Evolutionary conservation across 768 basidiomycete genomes (phyloP).

Genomic region (Leccinum olivaceopallidum): DNA sequence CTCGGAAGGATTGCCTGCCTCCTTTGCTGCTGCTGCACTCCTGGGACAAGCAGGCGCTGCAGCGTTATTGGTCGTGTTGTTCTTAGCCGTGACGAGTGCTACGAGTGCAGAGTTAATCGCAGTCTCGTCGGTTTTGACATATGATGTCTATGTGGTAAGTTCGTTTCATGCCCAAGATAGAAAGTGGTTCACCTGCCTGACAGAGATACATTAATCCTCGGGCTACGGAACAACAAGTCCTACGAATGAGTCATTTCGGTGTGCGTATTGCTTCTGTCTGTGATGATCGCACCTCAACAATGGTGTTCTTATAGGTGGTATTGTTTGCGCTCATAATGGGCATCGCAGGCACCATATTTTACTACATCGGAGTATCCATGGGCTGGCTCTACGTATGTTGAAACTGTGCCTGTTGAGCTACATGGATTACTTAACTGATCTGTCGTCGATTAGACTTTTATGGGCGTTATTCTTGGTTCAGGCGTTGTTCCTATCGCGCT

Average conservation of each 20-base stretch:
- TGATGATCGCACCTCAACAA: background rate
- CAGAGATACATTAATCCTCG: conserved; percentile 79
- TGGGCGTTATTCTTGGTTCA: conserved; percentile 85
- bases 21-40: conserved; percentile 80
- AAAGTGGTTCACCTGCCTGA: background rate
- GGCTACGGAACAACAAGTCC: conserved; percentile 73
- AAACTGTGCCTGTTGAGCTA: background rate
- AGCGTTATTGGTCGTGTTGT: conserved; percentile 77
- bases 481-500: conserved; percentile 87
- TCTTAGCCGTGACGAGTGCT: conserved; percentile 85
- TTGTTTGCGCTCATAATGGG: conserved; percentile 78
- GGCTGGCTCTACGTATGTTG: conserved; percentile 85
- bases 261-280: conserved; percentile 35
- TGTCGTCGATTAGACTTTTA: conserved; percentile 60
- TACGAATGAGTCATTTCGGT: conserved; percentile 67
- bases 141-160: conserved; percentile 77
- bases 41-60: conserved; percentile 80
- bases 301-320: conserved; percentile 46
- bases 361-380: conserved; percentile 88
- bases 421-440: background rate
- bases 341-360: conserved; percentile 83
- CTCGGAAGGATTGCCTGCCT: conserved; percentile 84
- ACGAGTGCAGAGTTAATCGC: conserved; percentile 92
- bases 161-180: background rate
- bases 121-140: conserved; percentile 79